Evolutionary conservation across 2,329 filamentous ascomycete genomes (phyloP), one percentile per base, ranked within the genome.

Genomic region (Paramyrothecium sp.): DNA sequence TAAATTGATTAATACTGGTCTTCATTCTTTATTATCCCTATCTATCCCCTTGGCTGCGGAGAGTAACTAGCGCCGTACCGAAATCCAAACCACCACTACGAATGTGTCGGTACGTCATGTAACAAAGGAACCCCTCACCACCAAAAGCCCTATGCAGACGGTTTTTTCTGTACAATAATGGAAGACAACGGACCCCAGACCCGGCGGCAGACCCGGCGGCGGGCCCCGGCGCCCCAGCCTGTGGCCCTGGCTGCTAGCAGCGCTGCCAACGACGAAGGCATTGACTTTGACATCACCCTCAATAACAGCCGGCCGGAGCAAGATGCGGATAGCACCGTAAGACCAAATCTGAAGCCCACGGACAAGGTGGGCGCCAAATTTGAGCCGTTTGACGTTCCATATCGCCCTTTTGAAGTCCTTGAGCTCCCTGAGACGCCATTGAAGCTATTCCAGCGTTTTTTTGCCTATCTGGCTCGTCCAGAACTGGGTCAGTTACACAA

Each of bases 401-500:
- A 49, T 49, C 3, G 46, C 46, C 46, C 46, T 7, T 49, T 49
- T 49, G 46, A 49, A 49, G 46, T 49, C 46, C 46, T 49, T 49
- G 46, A 49, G 46, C 46, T 49, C 20, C 46, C 46, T 49, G 46
- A 49, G 46, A 49, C 46, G 46, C 46, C 46, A 16, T 49, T 49
- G 46, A 49, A 49, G 46, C 46, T 49, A 49, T 49, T 49, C 46
- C 46, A 49, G 46, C 46, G 46, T 49, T 49, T 49, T n/a, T 20
- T 49, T 49, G 22, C 46, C 46, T 49, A 49, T 49, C 46, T 49
- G 46, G 46, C 46, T 49, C 20, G 46, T 49, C 20, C 46, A 49
- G 46, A 49, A 17, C 19, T 44, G 19, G n/a, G n/a, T n/a, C n/a
- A n/a, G n/a, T n/a, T n/a, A 44, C 38, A 44, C 3, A 44, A 13